Conservation (phyloP, 208 protist genomes). For the Novymonas esmeraldas region DNA sequence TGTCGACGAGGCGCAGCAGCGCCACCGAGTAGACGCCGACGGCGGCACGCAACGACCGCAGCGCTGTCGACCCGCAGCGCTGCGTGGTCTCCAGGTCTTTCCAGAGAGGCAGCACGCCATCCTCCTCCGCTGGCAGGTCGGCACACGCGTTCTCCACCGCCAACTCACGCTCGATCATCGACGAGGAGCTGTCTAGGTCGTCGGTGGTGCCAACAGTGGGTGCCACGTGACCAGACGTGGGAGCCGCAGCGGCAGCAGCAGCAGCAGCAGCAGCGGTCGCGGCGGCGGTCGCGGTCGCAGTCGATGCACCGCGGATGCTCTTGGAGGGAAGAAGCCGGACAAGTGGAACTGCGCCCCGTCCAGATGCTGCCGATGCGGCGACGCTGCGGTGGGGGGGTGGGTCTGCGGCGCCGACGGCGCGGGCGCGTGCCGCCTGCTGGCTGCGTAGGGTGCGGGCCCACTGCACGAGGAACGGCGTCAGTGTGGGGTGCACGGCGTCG, state of each 20-base stretch:
- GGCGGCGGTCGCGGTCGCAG: too few species aligned
- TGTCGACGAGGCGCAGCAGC: slow-evolving; percentile 39
- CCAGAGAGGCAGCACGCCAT: slow-evolving; percentile 41
- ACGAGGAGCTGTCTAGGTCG: slow-evolving; percentile 1
- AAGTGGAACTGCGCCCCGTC: too few species aligned
- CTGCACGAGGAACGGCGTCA: slow-evolving; percentile 39
- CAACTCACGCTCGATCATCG: slow-evolving; percentile 9
- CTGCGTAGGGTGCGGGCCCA: slow-evolving; percentile 29
- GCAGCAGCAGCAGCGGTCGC: neutral
- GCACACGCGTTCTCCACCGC: slow-evolving; percentile 4
- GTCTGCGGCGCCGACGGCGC: neutral
- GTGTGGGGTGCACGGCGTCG: slow-evolving; percentile 46
- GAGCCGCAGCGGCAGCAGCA: neutral
- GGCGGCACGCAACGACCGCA: slow-evolving; percentile 34
- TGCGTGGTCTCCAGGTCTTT: slow-evolving; percentile 37
- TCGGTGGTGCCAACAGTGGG: neutral
- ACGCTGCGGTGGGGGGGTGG: neutral
- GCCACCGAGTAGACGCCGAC: slow-evolving; percentile 38
- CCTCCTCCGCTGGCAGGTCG: slow-evolving; percentile 3
- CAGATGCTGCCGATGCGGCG: too few species aligned
- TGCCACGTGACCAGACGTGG: too few species aligned
- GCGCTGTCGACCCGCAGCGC: slow-evolving; percentile 41
- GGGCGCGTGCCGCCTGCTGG: slow-evolving; percentile 16
- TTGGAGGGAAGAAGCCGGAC: too few species aligned
- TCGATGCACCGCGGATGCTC: too few species aligned